Percentiles rank a stretch among this genome's conserved stretches.
Conservation (phyloP, 2,329 filamentous ascomycete genomes). For the Fusarium coffeatum region DNA sequence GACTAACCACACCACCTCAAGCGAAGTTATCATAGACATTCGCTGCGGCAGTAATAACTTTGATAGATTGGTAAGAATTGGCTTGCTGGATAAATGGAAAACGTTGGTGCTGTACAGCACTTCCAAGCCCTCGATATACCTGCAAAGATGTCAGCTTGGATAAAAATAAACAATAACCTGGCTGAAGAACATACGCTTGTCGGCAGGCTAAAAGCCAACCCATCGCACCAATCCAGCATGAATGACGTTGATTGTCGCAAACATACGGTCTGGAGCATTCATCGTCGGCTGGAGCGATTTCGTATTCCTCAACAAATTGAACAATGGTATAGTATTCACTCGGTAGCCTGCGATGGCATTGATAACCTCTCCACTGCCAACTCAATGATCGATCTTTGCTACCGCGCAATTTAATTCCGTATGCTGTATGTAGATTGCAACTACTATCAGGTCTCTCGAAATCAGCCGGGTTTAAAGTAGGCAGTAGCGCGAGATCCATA, state of each 20-base stretch:
- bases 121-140: neutral
- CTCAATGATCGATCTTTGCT: neutral
- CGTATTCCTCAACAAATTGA: neutral
- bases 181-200: neutral
- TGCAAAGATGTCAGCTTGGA: neutral
- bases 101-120: neutral
- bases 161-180: too few species aligned
- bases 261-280: neutral
- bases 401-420: accelerated
- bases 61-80: accelerated
- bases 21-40: neutral
- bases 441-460: accelerated
- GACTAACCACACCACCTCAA: neutral
- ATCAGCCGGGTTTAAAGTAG: accelerated
- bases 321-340: neutral
- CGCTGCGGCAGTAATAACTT: neutral
- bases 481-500: neutral
- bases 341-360: neutral
- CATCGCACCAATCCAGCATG: neutral
- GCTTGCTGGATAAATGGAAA: neutral
- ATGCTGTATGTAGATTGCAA: neutral
- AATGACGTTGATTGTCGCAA: accelerated
- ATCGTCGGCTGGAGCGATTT: neutral
- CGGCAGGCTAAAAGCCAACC: neutral
- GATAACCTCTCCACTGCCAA: neutral